Percentiles rank a stretch among this genome's conserved stretches.
These are phyloP conservation scores for Calvatia gigantea DNA, from an alignment of 768 basidiomycete species.

Conservation along the genomic window DNA sequence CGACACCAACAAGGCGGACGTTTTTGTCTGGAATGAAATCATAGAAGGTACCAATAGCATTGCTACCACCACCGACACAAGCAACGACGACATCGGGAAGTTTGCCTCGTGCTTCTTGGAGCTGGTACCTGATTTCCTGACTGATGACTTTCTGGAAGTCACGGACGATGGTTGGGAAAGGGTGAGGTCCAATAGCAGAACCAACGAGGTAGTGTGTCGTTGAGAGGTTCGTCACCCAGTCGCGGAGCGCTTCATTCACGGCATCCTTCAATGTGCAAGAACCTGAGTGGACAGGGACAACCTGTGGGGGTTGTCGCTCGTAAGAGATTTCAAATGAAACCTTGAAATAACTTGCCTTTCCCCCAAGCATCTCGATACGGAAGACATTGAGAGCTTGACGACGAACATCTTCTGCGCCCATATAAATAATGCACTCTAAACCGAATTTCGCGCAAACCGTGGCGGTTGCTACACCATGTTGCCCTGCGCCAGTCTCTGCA, in stretches of 20 bases:
- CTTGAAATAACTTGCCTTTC: conserved; percentile 64
- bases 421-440: conserved; percentile 92
- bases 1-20: conserved; percentile 89
- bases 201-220: conserved; percentile 97
- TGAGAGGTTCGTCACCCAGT: conserved; percentile 96
- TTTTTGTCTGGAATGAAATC: conserved; percentile 89
- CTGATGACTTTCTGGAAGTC: conserved; percentile 98
- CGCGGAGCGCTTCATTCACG: conserved; percentile 96
- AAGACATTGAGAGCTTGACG: conserved; percentile 97
- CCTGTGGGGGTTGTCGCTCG: conserved; percentile 39
- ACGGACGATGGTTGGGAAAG: conserved; percentile 98
- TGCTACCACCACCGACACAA: conserved; percentile 96
- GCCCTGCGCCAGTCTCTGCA: conserved; percentile 98
- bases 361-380: conserved; percentile 96
- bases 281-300: conserved; percentile 90
- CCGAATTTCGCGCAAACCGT: conserved; percentile 98
- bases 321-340: not conserved
- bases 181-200: conserved; percentile 96
- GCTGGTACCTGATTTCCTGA: conserved; percentile 87
- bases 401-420: conserved; percentile 97
- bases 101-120: conserved; percentile 70
- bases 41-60: conserved; percentile 97
- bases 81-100: conserved; percentile 94
- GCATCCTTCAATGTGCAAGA: conserved; percentile 97
- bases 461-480: conserved; percentile 98